Evolutionary conservation across 2,329 filamentous ascomycete genomes (phyloP), one percentile per base, ranked within the genome.

Genomic region (Septoria petroselini): DNA sequence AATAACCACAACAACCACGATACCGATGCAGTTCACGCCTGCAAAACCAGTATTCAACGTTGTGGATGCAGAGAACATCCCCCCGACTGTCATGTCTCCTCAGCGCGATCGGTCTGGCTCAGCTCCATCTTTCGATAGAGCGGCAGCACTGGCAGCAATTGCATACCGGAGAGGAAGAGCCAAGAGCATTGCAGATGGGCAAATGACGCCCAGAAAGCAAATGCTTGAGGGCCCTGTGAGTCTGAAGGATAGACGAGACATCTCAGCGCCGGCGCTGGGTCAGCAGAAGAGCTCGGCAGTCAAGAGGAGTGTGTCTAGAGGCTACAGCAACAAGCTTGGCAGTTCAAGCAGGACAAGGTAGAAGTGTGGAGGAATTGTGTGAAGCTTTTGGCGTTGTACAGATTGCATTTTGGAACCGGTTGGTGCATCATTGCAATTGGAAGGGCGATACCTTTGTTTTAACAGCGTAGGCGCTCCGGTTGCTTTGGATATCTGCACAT

Each of bases 61-160:
- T 1, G 30, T 39, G 12, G 53, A 64, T 38, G 54, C 52, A 21
- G 59, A 63, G 38, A 58, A 58, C 46, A 54, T 58, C 19, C 53
- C 58, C 6, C 53, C 54, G 5, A 47, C 52, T 3, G 42, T 48
- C 4, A 52, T 50, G 19, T 58, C 54, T 17, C 55, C 56, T 21
- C 43, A 46, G n/a, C 34, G 48, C 21, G 35, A 54, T 25, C 48
- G 53, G 38, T 41, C 52, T 25, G 50, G 50, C 18, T 52, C 55
- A 25, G 59, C 56, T 17, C 57, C 58, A 4, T 55, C 55, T 7
- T 66, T 77, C 48, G 74, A 76, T 47, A 77, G 87, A 46, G 87
- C 89, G 66, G 77, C 89, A 67, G 86, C 86, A 3, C 76, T 91
- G 12, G 84, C 84, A 48, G 82, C 84, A 65, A 91, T 91, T 58